Evolutionary conservation across 306 rosid species (phyloP).

Genomic region (Ormosia semicastrata): DNA sequence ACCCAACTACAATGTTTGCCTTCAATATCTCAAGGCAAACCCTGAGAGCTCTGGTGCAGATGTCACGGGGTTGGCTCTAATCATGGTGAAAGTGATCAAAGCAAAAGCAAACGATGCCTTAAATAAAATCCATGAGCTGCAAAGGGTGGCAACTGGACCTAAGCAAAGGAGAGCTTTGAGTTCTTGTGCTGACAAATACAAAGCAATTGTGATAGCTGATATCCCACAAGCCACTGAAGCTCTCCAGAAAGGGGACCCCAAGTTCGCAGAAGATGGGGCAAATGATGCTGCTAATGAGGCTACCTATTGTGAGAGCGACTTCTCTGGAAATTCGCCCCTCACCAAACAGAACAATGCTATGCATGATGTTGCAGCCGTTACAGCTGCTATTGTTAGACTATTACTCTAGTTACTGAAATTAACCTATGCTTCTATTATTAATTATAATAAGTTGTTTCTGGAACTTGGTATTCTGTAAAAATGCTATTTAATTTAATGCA

Average conservation of each 20-base stretch:
- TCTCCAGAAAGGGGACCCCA: constrained; percentile 40
- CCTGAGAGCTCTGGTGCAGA: constrained; percentile 29
- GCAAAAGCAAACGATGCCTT: constrained; percentile 30
- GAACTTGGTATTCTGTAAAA: neutral
- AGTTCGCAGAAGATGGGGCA: constrained; percentile 41
- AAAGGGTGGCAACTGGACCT: neutral
- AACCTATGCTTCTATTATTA: neutral
- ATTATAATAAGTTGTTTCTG: neutral
- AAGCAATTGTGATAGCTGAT: constrained; percentile 15
- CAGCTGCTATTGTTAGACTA: constrained; percentile 37
- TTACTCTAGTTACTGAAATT: constrained; percentile 10
- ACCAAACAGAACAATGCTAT: constrained; percentile 29
- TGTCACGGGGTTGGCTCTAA: constrained; percentile 33
- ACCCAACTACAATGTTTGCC: constrained; percentile 43
- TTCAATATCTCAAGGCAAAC: constrained; percentile 27
- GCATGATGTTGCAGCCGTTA: constrained; percentile 32
- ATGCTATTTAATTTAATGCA: neutral
- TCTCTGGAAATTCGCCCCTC: constrained; percentile 34
- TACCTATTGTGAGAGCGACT: constrained; percentile 33
- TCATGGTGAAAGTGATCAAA: constrained; percentile 38
- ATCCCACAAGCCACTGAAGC: constrained; percentile 47
- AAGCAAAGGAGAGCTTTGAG: neutral
- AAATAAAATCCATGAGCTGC: constrained; percentile 15
- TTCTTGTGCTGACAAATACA: constrained; percentile 31
- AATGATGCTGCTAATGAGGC: constrained; percentile 46